These are phyloP conservation scores for Agastache rugosa DNA, from an alignment of 257 asterid genomes.

Conservation along the genomic window DNA sequence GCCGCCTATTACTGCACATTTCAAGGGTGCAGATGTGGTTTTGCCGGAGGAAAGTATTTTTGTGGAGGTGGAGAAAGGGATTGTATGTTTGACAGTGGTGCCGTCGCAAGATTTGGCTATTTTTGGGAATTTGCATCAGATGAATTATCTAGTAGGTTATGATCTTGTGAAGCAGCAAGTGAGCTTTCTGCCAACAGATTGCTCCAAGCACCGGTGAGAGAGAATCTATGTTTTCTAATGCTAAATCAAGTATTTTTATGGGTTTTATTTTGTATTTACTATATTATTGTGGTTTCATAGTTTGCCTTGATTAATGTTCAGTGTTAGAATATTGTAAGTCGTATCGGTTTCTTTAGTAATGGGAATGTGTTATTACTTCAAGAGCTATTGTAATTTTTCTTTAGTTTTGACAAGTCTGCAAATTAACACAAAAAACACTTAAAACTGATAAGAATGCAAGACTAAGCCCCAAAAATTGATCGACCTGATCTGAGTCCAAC, in stretches of 20 bases:
- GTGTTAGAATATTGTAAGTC: too few species aligned
- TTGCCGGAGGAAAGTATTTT: constrained; percentile 43
- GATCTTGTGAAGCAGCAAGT: constrained; percentile 48
- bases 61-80: constrained; percentile 43
- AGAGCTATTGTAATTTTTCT: too few species aligned
- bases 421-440: too few species aligned
- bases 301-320: too few species aligned
- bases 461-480: too few species aligned
- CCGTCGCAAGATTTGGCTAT: constrained; percentile 41
- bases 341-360: too few species aligned
- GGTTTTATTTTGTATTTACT: not conserved
- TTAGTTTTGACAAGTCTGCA: too few species aligned
- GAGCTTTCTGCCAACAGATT: constrained; percentile 50
- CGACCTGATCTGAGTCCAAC: too few species aligned
- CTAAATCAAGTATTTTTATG: not conserved
- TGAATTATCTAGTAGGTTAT: constrained; percentile 54
- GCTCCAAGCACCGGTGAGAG: constrained; percentile 36
- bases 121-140: constrained; percentile 58
- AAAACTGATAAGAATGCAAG: too few species aligned
- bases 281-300: not conserved
- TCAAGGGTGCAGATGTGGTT: constrained; percentile 53
- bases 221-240: not conserved
- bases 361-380: too few species aligned
- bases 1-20: constrained; percentile 48
- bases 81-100: constrained; percentile 47